Conservation (phyloP, 78 protist species). For the Diacronema lutheri region DNA sequence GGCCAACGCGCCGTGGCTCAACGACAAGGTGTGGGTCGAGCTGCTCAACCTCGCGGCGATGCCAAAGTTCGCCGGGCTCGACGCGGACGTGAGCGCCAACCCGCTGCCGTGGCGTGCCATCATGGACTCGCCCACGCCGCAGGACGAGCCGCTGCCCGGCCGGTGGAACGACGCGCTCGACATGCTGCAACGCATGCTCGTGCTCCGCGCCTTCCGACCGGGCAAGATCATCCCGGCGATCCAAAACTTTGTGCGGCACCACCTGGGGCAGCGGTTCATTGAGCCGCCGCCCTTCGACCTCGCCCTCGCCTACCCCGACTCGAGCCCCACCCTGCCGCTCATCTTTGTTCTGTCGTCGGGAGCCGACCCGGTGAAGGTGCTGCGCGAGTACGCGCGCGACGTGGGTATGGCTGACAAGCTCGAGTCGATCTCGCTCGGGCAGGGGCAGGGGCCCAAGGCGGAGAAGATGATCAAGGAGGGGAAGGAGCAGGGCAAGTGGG, state of each 20-base stretch:
- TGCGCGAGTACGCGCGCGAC: conserved; percentile 68
- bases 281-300: conserved; percentile 81
- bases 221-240: conserved; percentile 65
- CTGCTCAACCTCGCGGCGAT: conserved; percentile 40
- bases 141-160: conserved; percentile 32
- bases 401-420: conserved; percentile 64
- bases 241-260: conserved; percentile 35
- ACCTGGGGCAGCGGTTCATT: conserved; percentile 59
- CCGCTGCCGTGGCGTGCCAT: conserved; percentile 11
- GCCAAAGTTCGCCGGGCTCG: conserved; percentile 52
- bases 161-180: conserved; percentile 3
- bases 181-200: conserved; percentile 39
- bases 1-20: conserved; percentile 57
- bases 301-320: conserved; percentile 51
- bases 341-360: conserved; percentile 87
- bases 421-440: conserved; percentile 79
- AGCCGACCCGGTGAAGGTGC: conserved; percentile 83
- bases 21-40: conserved; percentile 65
- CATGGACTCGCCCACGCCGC: conserved; percentile 49
- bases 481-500: conserved; percentile 78
- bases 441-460: conserved; percentile 89
- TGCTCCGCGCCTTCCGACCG: conserved; percentile 59
- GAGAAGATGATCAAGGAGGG: conserved; percentile 67
- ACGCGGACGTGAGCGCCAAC: neutral
- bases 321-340: conserved; percentile 64